phyloP scores from a whole-genome alignment of 2,329 filamentous ascomycete species.

The Sphaerulina populicola region DNA sequence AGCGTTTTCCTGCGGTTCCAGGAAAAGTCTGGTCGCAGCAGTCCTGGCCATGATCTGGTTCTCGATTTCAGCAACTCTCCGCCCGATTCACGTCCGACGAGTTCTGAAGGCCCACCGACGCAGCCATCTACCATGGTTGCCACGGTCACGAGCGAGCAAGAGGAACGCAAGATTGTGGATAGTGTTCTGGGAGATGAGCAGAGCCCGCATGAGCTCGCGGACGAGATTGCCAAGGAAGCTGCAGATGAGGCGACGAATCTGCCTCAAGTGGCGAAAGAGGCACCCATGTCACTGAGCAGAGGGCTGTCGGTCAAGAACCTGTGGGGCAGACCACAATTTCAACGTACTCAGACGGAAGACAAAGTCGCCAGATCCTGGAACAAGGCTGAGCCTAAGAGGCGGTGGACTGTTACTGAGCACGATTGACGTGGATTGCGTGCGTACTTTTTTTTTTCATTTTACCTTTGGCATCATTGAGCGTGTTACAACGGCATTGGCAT shows the following conservation, averaged over 20 bases:
- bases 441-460: neutral
- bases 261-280: slow-evolving; percentile 14
- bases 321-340: slow-evolving; percentile 35
- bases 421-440: slow-evolving; percentile 4
- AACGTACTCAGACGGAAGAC: slow-evolving; percentile 12
- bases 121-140: neutral
- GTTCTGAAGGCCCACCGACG: slow-evolving; percentile 1
- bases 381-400: slow-evolving; percentile 16
- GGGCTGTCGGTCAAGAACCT: slow-evolving; percentile 35
- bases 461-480: neutral
- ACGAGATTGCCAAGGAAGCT: slow-evolving; percentile 12
- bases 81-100: slow-evolving; percentile 18
- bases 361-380: slow-evolving; percentile 14
- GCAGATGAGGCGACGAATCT: slow-evolving; percentile 17
- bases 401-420: slow-evolving; percentile 20
- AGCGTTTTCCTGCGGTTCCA: slow-evolving; percentile 13
- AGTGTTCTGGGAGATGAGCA: slow-evolving; percentile 14
- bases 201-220: slow-evolving; percentile 5
- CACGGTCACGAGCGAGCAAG: slow-evolving; percentile 1
- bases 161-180: slow-evolving; percentile 9
- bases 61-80: slow-evolving; percentile 31
- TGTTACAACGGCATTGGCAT: neutral
- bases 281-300: slow-evolving; percentile 19
- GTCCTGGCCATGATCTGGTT: slow-evolving; percentile 27
- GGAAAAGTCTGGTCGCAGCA: slow-evolving; percentile 7